These are phyloP conservation scores for Verbena officinalis DNA, from an alignment of 257 asterid genomes.

Conservation along the genomic window DNA sequence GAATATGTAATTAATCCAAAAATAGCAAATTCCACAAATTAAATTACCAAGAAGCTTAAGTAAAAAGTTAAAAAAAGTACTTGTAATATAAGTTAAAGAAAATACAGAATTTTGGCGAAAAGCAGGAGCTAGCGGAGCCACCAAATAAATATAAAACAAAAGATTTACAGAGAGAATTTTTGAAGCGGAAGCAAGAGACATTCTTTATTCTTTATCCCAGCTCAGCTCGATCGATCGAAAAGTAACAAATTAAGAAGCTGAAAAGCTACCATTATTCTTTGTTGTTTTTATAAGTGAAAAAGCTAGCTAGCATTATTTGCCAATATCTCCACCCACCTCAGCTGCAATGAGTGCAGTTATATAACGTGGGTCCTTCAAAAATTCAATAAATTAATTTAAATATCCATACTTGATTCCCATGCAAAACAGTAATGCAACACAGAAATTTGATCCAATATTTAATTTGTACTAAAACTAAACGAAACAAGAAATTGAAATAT, in stretches of 20 bases:
- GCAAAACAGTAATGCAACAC: slow-evolving; percentile 30
- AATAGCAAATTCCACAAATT: too few species aligned
- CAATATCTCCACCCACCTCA: slow-evolving; percentile 29
- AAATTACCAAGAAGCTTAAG: too few species aligned
- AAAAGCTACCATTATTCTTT: slow-evolving; percentile 13
- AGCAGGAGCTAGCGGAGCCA: slow-evolving; percentile 27
- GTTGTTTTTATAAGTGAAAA: too few species aligned
- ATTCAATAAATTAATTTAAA: neutral
- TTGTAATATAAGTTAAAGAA: too few species aligned
- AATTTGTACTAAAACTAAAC: neutral
- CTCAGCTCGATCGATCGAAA: slow-evolving; percentile 12
- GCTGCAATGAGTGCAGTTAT: slow-evolving; percentile 34
- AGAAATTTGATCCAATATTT: too few species aligned
- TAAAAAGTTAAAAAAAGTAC: too few species aligned
- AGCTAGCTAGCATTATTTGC: neutral
- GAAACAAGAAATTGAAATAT: too few species aligned
- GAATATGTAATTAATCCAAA: too few species aligned
- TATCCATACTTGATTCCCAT: slow-evolving; percentile 31
- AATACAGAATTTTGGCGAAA: slow-evolving; percentile 27
- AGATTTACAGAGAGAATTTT: too few species aligned
- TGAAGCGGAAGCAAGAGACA: slow-evolving; percentile 38
- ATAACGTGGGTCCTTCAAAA: slow-evolving; percentile 21
- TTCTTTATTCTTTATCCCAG: slow-evolving; percentile 37
- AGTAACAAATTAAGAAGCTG: slow-evolving; percentile 23
- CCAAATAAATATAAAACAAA: neutral